These are phyloP conservation scores for Annulohypoxylon stygium DNA, from an alignment of 495 filamentous ascomycete species.

Conservation along the genomic window DNA sequence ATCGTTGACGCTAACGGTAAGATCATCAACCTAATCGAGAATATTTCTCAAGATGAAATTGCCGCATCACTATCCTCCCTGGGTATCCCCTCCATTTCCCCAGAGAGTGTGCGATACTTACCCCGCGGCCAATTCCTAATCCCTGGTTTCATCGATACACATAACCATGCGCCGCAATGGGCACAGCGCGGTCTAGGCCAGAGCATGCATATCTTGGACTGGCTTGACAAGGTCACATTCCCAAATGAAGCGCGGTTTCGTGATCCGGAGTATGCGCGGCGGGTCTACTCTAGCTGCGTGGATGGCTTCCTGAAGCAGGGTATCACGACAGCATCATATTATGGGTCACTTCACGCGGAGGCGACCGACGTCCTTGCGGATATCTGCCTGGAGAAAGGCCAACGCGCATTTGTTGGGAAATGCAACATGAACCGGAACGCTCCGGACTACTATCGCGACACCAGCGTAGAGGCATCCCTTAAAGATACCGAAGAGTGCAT, in stretches of 20 bases:
- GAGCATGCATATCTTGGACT: conserved; percentile 69
- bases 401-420: conserved; percentile 75
- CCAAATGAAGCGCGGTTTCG: conserved; percentile 70
- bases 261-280: conserved; percentile 65
- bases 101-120: conserved; percentile 54
- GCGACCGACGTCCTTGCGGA: conserved; percentile 72
- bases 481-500: conserved; percentile 67
- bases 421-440: conserved; percentile 74
- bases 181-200: conserved; percentile 70
- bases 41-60: conserved; percentile 23
- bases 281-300: conserved; percentile 67
- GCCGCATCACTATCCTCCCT: conserved; percentile 14
- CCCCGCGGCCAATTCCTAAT: conserved; percentile 66
- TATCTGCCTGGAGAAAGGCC: conserved; percentile 67
- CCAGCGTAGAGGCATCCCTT: conserved; percentile 62
- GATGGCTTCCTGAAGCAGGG: conserved; percentile 71
- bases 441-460: conserved; percentile 71
- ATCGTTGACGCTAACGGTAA: conserved; percentile 57
- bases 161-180: conserved; percentile 76
- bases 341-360: conserved; percentile 69
- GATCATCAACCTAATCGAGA: conserved; percentile 54
- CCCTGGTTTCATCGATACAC: conserved; percentile 74
- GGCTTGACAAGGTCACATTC: conserved; percentile 72
- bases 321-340: conserved; percentile 75
- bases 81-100: conserved; percentile 27